These are phyloP conservation scores for Talaromyces rugulosus DNA, from an alignment of 2,329 filamentous ascomycete species.

Conservation along the genomic window DNA sequence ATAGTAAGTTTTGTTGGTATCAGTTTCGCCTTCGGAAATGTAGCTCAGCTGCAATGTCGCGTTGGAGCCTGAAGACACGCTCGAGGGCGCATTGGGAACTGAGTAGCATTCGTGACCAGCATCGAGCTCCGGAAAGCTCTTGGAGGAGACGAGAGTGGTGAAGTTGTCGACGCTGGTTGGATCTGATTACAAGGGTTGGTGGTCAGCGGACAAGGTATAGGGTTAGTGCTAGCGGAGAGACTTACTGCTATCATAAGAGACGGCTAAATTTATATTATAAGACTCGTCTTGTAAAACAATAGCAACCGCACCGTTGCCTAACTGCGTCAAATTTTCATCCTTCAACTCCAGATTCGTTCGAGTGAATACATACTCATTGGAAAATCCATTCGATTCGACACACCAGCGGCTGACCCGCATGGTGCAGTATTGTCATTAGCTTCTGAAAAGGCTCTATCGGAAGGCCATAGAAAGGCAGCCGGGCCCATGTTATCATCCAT, in stretches of 20 bases:
- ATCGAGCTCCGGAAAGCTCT: slow-evolving; percentile 34
- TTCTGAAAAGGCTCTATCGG: slow-evolving; percentile 53
- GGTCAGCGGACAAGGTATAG: neutral
- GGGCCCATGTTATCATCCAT: slow-evolving; percentile 47
- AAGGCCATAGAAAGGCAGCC: slow-evolving; percentile 59
- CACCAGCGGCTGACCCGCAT: slow-evolving; percentile 50
- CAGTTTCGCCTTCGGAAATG: slow-evolving; percentile 37
- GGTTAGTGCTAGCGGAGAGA: neutral
- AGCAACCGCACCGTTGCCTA: slow-evolving; percentile 53
- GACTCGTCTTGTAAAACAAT: slow-evolving; percentile 57
- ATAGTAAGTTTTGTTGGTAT: slow-evolving; percentile 43
- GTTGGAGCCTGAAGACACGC: slow-evolving; percentile 36
- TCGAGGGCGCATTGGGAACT: slow-evolving; percentile 30
- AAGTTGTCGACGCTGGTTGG: slow-evolving; percentile 40
- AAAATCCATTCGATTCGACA: slow-evolving; percentile 52
- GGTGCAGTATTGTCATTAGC: slow-evolving; percentile 54
- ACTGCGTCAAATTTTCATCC: neutral
- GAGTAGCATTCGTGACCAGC: slow-evolving; percentile 45
- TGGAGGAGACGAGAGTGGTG: slow-evolving; percentile 27
- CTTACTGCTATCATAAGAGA: slow-evolving; percentile 51
- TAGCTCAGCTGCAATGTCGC: slow-evolving; percentile 46
- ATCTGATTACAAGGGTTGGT: slow-evolving; percentile 23
- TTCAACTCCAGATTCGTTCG: neutral
- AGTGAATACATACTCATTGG: slow-evolving; percentile 44
- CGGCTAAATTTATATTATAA: slow-evolving; percentile 50